Evolutionary conservation across 1,284 basidiomycete genomes (phyloP).

Genomic region (Mrakiaceae sp.): DNA sequence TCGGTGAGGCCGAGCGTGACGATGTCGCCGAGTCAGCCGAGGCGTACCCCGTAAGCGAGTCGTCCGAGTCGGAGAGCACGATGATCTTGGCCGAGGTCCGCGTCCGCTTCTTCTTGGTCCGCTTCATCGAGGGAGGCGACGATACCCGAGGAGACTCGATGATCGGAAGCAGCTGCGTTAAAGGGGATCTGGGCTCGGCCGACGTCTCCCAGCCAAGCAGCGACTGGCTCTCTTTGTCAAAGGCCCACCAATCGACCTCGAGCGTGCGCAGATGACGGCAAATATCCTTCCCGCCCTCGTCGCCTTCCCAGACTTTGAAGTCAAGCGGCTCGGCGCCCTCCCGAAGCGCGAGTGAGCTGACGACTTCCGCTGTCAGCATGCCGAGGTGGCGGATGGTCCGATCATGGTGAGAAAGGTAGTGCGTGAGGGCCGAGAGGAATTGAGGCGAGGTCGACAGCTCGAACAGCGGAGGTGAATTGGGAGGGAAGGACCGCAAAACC

Average conservation of each 20-base stretch:
- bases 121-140: conserved; percentile 8
- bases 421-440: conserved; percentile 62
- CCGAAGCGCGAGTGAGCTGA: conserved; percentile 29
- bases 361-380: conserved; percentile 79
- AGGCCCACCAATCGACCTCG: conserved; percentile 3
- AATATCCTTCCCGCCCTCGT: conserved; percentile 51
- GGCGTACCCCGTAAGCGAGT: conserved; percentile 67
- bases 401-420: conserved; percentile 69
- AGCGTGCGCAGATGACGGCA: background rate
- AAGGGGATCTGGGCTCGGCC: no score
- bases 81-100: conserved; percentile 26
- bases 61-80: conserved; percentile 58
- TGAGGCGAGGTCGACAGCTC: conserved; percentile 40
- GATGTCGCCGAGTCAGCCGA: conserved; percentile 48
- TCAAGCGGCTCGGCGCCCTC: conserved; percentile 50
- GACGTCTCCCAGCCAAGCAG: background rate
- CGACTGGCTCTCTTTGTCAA: background rate
- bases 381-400: conserved; percentile 70
- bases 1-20: conserved; percentile 66
- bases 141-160: background rate
- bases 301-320: conserved; percentile 77
- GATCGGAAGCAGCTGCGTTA: background rate
- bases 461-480: conserved; percentile 37
- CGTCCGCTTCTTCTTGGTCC: conserved; percentile 16
- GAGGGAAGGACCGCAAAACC: conserved; percentile 26